Base-by-base conservation (phyloP, 176 grass and related monocot genomes). In the Aegilops bicornis region DNA sequence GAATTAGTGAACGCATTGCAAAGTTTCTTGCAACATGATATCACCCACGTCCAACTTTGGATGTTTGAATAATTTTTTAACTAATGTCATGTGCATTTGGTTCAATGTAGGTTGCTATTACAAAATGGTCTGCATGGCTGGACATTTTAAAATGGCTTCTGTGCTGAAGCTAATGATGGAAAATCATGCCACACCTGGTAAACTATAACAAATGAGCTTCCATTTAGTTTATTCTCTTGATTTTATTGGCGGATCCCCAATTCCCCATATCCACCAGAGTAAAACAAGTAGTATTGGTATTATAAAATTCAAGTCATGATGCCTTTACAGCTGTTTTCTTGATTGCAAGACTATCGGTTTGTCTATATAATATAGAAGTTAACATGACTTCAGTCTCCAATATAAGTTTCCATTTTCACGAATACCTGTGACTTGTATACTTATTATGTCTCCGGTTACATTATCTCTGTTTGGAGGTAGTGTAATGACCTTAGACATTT, bases 71-170 rank as follows among this genome's bases (percentile, higher is more conserved):
- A 80, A 10, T 62, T 32, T 67, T 1, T 52, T 62, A 81, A 73
- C 35, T 81, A 50, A 56, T 76, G 70, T 82, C 64, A 36, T 77
- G 74, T 69, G 8, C 40, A 77, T 75, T 40, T 84, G 36, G 40
- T 54, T 85, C 10, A 48, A 64, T 91, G 42, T 83, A 95, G 90
- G 86, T 84, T 92, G 62, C 70, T 82, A 73, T 82, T 87, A 35
- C 76, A 87, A 88, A 88, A 95, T 95, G 93, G 93, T 95, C 86
- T 95, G 93, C 88, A 90, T 90, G 90, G 11, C 84, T 74, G 88
- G 93, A 52, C 83, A 90, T 87, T 85, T 85, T 85, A 89, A 88
- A 95, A 95, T 95, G 93, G 83, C 90, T 82, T 86, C 93, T 66
- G 82, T 95, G 88, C 77, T 89, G 77, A 95, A 89, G 88, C 88